phyloP scores from a whole-genome alignment of 257 asterid genomes.

The Misopates orontium region DNA sequence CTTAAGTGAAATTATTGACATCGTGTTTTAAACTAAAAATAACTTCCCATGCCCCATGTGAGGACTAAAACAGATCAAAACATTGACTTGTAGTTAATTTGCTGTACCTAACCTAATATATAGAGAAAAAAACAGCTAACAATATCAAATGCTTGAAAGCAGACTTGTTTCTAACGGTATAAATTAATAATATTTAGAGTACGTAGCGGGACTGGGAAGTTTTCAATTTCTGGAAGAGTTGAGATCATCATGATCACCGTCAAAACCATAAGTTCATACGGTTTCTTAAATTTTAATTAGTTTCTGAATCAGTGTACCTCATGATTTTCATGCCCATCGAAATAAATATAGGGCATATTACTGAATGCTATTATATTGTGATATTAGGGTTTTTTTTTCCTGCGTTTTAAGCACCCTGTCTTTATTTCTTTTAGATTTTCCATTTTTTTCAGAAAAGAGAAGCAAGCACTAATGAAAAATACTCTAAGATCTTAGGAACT shows the following conservation, averaged over 20 bases:
- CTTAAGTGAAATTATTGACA: neutral
- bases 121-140: neutral
- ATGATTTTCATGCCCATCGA: no score
- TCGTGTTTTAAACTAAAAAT: neutral
- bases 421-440: no score
- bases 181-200: neutral
- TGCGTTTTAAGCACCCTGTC: no score
- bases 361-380: no score
- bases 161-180: constrained; percentile 2
- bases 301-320: no score
- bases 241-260: constrained; percentile 10
- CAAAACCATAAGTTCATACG: no score
- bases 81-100: constrained; percentile 26
- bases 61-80: constrained; percentile 20
- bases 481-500: no score
- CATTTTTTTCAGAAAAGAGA: no score
- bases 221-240: neutral
- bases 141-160: constrained; percentile 12
- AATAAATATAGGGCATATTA: no score
- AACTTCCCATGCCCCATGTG: neutral
- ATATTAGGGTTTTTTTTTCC: no score
- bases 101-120: constrained; percentile 30
- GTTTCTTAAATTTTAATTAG: no score
- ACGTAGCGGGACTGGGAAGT: neutral
- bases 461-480: no score